Percentiles rank a stretch among this genome's conserved stretches.
Evolutionary conservation across 1,284 basidiomycete genomes (phyloP).

Genomic region (Wolfiporia cocos): DNA sequence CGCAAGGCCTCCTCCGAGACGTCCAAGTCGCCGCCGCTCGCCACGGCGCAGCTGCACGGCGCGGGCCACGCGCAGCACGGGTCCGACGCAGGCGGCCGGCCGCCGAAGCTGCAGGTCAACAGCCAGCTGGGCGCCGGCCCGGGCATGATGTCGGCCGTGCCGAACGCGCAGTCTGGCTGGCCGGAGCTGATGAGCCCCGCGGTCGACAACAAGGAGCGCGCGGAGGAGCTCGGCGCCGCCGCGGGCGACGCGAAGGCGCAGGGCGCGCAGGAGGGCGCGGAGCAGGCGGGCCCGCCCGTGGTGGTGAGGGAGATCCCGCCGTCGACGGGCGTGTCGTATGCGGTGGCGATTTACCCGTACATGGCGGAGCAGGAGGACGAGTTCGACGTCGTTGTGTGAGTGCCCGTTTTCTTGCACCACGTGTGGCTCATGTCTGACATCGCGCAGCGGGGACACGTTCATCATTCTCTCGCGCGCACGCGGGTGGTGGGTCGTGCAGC

Average conservation of each 20-base stretch:
- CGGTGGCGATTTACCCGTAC: conserved; percentile 91
- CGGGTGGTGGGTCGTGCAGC: conserved; percentile 99
- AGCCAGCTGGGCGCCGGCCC: conserved; percentile 34
- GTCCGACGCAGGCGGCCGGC: conserved; percentile 31
- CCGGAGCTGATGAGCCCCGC: conserved; percentile 67
- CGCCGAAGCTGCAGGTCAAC: conserved; percentile 62
- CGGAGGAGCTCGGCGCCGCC: conserved; percentile 19
- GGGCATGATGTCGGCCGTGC: conserved; percentile 40
- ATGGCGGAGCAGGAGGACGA: conserved; percentile 97
- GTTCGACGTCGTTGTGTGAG: conserved; percentile 94
- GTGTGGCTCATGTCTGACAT: conserved; percentile 1
- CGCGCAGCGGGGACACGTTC: conserved; percentile 77
- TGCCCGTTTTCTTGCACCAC: conserved; percentile 19
- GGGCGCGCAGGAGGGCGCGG: conserved; percentile 11
- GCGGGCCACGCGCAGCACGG: conserved; percentile 12
- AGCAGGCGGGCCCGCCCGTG: conserved; percentile 14
- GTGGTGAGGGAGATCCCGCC: conserved; percentile 44
- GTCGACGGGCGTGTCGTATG: conserved; percentile 72
- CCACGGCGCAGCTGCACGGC: conserved; percentile 13
- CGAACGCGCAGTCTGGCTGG: conserved; percentile 61
- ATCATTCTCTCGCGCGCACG: conserved; percentile 90
- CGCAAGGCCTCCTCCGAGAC: conserved; percentile 54
- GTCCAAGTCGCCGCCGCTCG: conserved; percentile 22
- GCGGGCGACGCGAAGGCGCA: conserved; percentile 18
- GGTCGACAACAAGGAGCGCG: conserved; percentile 37